Evolutionary conservation across 1,139 yeast species (phyloP), one percentile per base, ranked within the genome.

Genomic region (Hansenula anomala): DNA sequence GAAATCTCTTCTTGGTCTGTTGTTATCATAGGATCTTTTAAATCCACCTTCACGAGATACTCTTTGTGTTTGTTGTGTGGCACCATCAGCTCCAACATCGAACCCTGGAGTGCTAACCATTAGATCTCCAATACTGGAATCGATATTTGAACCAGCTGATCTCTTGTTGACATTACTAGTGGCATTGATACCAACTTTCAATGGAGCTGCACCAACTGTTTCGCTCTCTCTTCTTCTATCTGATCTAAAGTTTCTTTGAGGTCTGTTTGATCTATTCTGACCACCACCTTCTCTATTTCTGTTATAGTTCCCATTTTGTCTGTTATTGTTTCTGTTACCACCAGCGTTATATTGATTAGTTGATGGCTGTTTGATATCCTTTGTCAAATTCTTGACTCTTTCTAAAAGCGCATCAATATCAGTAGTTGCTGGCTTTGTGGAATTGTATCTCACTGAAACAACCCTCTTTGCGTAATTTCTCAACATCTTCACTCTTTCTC

Each of bases 391-490:
- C 16, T 30, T 35, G 14, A 43, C 46, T 36, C 44, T 39, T 24
- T 36, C 39, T 25, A 43, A 27, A 11, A 43, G 30, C 6, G 39
- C 38, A 13, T 38, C 42, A 12, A 43, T 38, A 33, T 40, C 46
- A n/a, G 36, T 31, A 2, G 36, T 28, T 26, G 34, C 22, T 8
- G 33, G 17, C 6, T 23, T 15, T 10, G 32, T 26, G 4, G 43
- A 26, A 23, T 40, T 35, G 20, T 23, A 6, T 40, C 43, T 40
- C 18, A 27, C 36, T 10, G 34, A 35, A 17, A 24, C 18, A 8
- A 28, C n/a, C 17, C 36, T 20, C 15, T 32, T 31, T 20, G 31
- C 28, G 6, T 36, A 22, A 4, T 36, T 31, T 41, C 40, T 41
- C 25, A 41, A 34, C 42, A 41, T 41, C 22, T 13, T 15, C 14